phyloP scores from a whole-genome alignment of 805 yeast genomes.

The Schwanniomyces sp. region DNA sequence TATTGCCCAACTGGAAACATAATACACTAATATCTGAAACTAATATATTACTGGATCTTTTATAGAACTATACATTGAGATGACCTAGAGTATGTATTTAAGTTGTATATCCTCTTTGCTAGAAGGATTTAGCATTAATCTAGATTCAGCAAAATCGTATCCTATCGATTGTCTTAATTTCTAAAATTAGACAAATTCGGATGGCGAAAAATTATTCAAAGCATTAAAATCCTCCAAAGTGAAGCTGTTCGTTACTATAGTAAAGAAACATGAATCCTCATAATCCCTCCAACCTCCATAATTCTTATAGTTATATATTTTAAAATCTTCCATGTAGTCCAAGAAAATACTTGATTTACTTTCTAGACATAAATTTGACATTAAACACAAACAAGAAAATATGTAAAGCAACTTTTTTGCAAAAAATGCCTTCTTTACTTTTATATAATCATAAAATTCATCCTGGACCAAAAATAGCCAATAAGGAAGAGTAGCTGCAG shows the following conservation, averaged over 20 bases:
- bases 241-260: neutral
- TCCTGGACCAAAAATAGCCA: conserved; percentile 20
- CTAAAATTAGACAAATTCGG: neutral
- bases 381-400: conserved; percentile 17
- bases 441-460: conserved; percentile 14
- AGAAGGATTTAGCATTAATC: too few relatives aligned
- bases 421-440: conserved; percentile 13
- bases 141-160: too few relatives aligned
- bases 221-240: neutral
- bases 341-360: conserved; percentile 17
- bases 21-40: too few relatives aligned
- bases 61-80: too few relatives aligned
- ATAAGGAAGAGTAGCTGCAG: conserved; percentile 25
- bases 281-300: conserved; percentile 12
- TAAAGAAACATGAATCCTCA: conserved; percentile 6
- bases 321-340: conserved; percentile 19
- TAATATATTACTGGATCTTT: too few relatives aligned
- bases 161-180: too few relatives aligned
- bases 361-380: conserved; percentile 18
- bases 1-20: too few relatives aligned
- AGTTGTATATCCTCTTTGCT: too few relatives aligned
- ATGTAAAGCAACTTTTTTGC: conserved; percentile 23
- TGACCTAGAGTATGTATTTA: too few relatives aligned
- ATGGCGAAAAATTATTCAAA: neutral
- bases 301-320: conserved; percentile 6